phyloP scores from a whole-genome alignment of 805 yeast species.

The Dipodascus geniculatus region DNA sequence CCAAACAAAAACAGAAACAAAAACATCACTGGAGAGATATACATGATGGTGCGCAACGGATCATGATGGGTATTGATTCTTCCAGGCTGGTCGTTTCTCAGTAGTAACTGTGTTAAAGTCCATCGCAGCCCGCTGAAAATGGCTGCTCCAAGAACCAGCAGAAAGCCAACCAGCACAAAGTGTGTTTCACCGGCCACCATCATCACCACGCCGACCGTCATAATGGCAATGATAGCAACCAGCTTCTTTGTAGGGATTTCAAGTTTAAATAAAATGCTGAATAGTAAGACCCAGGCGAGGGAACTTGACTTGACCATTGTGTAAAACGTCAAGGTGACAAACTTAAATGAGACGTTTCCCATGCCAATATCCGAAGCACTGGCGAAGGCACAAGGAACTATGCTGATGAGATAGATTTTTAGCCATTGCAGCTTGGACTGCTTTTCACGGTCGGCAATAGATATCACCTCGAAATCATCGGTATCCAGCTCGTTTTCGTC shows the following conservation, averaged over 20 bases:
- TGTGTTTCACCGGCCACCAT: slow-evolving; percentile 51
- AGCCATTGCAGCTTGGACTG: slow-evolving; percentile 21
- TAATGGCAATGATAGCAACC: slow-evolving; percentile 55
- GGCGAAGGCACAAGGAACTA: slow-evolving; percentile 77
- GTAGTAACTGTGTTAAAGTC: slow-evolving; percentile 82
- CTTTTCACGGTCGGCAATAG: slow-evolving; percentile 1
- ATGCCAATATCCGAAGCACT: slow-evolving; percentile 91
- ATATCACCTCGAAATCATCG: not conserved
- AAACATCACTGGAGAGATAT: slow-evolving; percentile 79
- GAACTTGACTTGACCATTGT: slow-evolving; percentile 90
- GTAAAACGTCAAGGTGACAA: slow-evolving; percentile 71
- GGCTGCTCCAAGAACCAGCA: slow-evolving; percentile 66
- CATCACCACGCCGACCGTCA: slow-evolving; percentile 76
- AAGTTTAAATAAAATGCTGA: slow-evolving; percentile 71
- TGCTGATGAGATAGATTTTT: slow-evolving; percentile 31
- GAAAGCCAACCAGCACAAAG: slow-evolving; percentile 43
- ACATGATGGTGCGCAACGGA: slow-evolving; percentile 75
- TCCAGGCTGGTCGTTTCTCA: slow-evolving; percentile 33
- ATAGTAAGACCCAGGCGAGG: slow-evolving; percentile 75
- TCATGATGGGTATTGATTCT: slow-evolving; percentile 24
- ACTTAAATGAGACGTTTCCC: slow-evolving; percentile 72
- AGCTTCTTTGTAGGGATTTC: slow-evolving; percentile 65
- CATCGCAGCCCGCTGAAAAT: slow-evolving; percentile 84
- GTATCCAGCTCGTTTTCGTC: not conserved
- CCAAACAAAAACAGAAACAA: slow-evolving; percentile 51